Evolutionary conservation across 495 filamentous ascomycete genomes (phyloP).

Genomic region (Diplogelasinospora grovesii): DNA sequence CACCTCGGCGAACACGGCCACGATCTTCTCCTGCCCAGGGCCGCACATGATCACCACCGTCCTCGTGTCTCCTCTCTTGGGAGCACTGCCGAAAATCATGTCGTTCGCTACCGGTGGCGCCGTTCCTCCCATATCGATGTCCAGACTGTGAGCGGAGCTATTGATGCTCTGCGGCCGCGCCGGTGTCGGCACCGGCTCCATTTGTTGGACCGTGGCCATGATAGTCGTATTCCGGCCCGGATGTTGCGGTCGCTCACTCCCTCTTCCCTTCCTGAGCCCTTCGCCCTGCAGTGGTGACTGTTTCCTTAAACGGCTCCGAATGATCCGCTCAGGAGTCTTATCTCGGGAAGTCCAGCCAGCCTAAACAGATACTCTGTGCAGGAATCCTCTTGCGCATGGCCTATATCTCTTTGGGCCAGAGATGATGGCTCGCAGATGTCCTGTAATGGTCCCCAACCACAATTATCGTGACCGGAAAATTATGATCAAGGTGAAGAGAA

Average conservation of each 20-base stretch:
- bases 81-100: conserved; percentile 25
- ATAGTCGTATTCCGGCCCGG: no score
- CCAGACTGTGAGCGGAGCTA: conserved; percentile 13
- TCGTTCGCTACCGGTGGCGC: conserved; percentile 18
- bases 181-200: conserved; percentile 30
- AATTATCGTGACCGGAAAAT: background rate
- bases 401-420: conserved; percentile 4
- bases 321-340: background rate
- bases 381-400: conserved; percentile 17
- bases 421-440: background rate
- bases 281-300: no score
- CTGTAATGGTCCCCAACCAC: no score
- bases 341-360: conserved; percentile 7
- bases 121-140: conserved; percentile 24
- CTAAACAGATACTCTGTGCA: conserved; percentile 2
- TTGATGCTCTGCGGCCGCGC: conserved; percentile 26
- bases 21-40: conserved; percentile 55
- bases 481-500: no score
- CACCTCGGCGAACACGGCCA: conserved; percentile 60
- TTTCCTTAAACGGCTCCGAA: no score
- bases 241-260: no score
- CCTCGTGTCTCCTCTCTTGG: conserved; percentile 41
- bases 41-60: conserved; percentile 57
- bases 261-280: no score
- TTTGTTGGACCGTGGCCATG: conserved; percentile 26